Evolutionary conservation across 768 basidiomycete genomes (phyloP), one percentile per base, ranked within the genome.

Genomic region (Chiua virens): DNA sequence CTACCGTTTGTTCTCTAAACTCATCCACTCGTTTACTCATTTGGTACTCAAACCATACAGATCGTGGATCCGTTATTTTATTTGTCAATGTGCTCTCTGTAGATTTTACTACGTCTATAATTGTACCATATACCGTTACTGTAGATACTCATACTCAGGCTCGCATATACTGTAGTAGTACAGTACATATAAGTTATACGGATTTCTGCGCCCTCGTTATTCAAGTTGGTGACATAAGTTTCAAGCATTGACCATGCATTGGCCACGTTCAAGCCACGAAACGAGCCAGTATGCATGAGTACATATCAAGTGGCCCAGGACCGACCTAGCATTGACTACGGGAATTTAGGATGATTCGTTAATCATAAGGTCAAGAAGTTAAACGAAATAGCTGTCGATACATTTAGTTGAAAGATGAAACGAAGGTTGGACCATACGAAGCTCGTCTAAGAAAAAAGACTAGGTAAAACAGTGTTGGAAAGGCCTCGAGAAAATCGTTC

Each of bases 361-460:
- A 55, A 41, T 50, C 52, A 58, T 58, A 56, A 55, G 52, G 32
- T 54, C 53, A 51, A 53, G 23, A 40, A 39, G 27, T 18, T 45
- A 47, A 21, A 37, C 41, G 47, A 46, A 56, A 50, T 28, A 38
- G 40, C 53, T 66, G 64, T 63, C 45, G 57, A 68, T 68, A 68
- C 66, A 70, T 14, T 62, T 32, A n/a, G 52, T 49, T 27, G 25
- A 36, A 27, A 28, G 38, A 53, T 27, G 45, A 39, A 58, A 17
- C 34, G 6, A 34, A 42, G 42, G 52, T 18, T 35, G 32, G 44
- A 41, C 43, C 47, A 25, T 53, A 59, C 50, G 46, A 34, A 34
- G 53, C 42, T 43, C 35, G 28, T 50, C 39, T 8, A 30, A 39
- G 37, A 27, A 32, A 40, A 48, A 54, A 27, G 46, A 43, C 50